Evolutionary conservation across 805 yeast genomes (phyloP).

Genomic region (Pichia kluyveri): DNA sequence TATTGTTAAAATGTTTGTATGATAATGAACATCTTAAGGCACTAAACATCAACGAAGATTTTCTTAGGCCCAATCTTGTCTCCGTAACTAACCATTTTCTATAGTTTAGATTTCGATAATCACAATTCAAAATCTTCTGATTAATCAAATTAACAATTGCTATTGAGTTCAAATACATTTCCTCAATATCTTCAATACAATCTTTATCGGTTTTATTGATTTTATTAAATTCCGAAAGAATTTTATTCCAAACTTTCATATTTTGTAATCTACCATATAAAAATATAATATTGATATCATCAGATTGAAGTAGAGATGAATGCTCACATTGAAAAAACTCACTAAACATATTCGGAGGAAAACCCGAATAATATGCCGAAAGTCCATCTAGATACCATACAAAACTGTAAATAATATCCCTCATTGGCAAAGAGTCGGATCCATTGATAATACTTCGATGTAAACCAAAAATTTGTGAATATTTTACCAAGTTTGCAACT

Average conservation of each 20-base stretch:
- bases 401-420: conserved; percentile 14
- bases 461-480: conserved; percentile 14
- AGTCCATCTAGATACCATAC: conserved; percentile 16
- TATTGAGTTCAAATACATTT: conserved; percentile 5
- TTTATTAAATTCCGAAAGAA: conserved; percentile 14
- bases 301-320: conserved; percentile 8
- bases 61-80: conserved; percentile 13
- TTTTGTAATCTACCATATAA: conserved; percentile 13
- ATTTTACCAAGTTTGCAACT: conserved; percentile 10
- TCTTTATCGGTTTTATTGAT: conserved; percentile 6
- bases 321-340: conserved; percentile 13
- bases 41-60: conserved; percentile 13
- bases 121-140: conserved; percentile 1
- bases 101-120: conserved; percentile 1
- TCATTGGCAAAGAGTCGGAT: neutral
- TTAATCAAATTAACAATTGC: conserved; percentile 8
- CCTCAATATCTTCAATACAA: conserved; percentile 4
- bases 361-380: conserved; percentile 16
- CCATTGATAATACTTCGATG: conserved; percentile 3
- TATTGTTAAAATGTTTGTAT: neutral
- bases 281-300: conserved; percentile 10
- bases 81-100: conserved; percentile 13
- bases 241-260: conserved; percentile 11
- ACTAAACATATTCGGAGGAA: conserved; percentile 13
- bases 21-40: conserved; percentile 9